A percentile compares a stretch with the other conserved stretches of the same genome.
These are phyloP conservation scores for Aureobasidium sp. DNA, from an alignment of 2,329 filamentous ascomycete species.

Conservation along the genomic window DNA sequence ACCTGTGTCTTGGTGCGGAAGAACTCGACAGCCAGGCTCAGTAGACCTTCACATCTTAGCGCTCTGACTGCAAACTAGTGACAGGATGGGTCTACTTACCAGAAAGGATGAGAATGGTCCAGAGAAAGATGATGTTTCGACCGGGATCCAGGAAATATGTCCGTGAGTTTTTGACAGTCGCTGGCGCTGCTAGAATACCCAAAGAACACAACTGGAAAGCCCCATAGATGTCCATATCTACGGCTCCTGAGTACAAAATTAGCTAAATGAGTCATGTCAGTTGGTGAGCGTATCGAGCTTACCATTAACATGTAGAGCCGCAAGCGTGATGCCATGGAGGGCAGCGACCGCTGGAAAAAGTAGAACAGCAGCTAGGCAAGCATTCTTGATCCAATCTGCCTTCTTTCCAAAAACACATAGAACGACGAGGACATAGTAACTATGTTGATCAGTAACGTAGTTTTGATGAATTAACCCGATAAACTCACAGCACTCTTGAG, in stretches of 20 bases:
- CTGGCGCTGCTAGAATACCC: constrained; percentile 57
- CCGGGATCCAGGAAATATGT: constrained; percentile 61
- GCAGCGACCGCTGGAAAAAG: constrained; percentile 59
- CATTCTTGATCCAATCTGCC: constrained; percentile 54
- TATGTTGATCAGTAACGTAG: constrained; percentile 24
- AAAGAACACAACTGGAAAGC: constrained; percentile 62
- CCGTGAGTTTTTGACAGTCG: constrained; percentile 53
- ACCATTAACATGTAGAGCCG: constrained; percentile 54
- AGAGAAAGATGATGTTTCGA: constrained; percentile 60
- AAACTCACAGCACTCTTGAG: constrained; percentile 44
- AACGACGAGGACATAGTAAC: constrained; percentile 58
- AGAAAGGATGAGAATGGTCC: constrained; percentile 55
- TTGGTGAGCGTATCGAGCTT: constrained; percentile 24
- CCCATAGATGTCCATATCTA: constrained; percentile 63
- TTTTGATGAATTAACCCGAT: background rate
- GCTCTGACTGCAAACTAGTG: background rate
- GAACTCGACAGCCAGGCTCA: constrained; percentile 59
- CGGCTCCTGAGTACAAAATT: constrained; percentile 42
- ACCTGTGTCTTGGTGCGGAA: constrained; percentile 44
- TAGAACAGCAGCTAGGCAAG: constrained; percentile 56
- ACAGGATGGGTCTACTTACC: constrained; percentile 36
- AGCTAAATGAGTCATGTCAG: constrained; percentile 12
- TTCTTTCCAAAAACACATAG: constrained; percentile 58
- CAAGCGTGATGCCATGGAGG: constrained; percentile 56
- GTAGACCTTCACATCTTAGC: constrained; percentile 39